phyloP scores from a whole-genome alignment of 768 basidiomycete genomes.

The Pleurotus ostreatus region DNA sequence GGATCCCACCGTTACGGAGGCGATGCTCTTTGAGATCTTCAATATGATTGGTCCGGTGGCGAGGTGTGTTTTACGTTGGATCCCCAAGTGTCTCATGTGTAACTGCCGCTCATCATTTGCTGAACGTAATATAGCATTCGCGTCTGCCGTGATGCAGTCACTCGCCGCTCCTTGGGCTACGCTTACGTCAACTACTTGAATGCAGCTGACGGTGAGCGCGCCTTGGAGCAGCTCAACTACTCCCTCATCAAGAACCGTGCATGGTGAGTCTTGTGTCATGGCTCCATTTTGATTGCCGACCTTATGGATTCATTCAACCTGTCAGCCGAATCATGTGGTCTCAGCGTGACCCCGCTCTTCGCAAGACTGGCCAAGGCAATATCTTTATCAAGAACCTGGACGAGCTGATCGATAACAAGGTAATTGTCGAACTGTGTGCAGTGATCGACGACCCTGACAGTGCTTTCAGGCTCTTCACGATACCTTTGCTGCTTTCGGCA shows the following conservation, averaged over 20 bases:
- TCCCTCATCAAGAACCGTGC: conserved; percentile 97
- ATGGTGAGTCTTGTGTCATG: conserved; percentile 53
- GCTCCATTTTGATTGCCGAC: conserved; percentile 11
- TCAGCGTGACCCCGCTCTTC: conserved; percentile 97
- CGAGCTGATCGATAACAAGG: conserved; percentile 97
- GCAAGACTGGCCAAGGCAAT: conserved; percentile 99
- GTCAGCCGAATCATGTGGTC: conserved; percentile 99
- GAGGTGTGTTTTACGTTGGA: conserved; percentile 50
- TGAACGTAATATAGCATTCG: conserved; percentile 65
- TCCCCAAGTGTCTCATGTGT: background rate
- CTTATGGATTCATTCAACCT: conserved; percentile 8
- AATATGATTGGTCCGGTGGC: conserved; percentile 99
- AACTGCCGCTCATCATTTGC: conserved; percentile 8
- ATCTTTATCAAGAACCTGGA: conserved; percentile 99
- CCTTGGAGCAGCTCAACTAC: conserved; percentile 98
- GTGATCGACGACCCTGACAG: background rate
- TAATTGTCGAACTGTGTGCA: conserved; percentile 18
- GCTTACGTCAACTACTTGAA: conserved; percentile 99
- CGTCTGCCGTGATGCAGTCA: conserved; percentile 99
- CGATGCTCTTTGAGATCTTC: conserved; percentile 99
- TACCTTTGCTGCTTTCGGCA: conserved; percentile 98
- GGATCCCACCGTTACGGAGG: conserved; percentile 96
- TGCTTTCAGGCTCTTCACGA: conserved; percentile 86
- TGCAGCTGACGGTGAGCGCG: conserved; percentile 91
- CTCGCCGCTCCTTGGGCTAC: conserved; percentile 98